phyloP scores from a whole-genome alignment of 768 basidiomycete genomes.

The Xanthoconium purpureum region DNA sequence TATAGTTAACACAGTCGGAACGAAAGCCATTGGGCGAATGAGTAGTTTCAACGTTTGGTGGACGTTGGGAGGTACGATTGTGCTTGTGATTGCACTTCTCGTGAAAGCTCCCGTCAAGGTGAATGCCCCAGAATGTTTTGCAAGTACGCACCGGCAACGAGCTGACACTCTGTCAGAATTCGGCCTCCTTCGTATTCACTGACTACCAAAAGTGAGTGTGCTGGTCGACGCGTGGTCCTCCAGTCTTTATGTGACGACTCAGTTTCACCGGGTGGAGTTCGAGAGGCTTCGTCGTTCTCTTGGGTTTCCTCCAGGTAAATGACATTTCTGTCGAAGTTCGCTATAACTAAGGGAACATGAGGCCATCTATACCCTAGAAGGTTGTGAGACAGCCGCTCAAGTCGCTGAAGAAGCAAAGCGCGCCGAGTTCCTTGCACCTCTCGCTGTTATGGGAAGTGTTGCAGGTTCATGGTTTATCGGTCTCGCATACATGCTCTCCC shows the following conservation, averaged over 20 bases:
- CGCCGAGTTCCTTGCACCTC: constrained; percentile 54
- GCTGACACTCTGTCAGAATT: constrained; percentile 38
- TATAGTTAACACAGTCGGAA: constrained; percentile 53
- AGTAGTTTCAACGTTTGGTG: constrained; percentile 58
- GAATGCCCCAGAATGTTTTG: not conserved
- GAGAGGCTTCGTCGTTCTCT: constrained; percentile 53
- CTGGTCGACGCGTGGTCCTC: not conserved
- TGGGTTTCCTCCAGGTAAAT: constrained; percentile 44
- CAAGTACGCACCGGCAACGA: not conserved
- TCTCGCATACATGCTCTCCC: constrained; percentile 54
- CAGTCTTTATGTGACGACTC: not conserved
- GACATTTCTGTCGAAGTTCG: not conserved
- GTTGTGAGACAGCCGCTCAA: constrained; percentile 63
- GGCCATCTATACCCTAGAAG: constrained; percentile 60
- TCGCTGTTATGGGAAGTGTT: constrained; percentile 55
- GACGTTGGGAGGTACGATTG: constrained; percentile 57
- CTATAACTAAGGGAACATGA: constrained; percentile 11
- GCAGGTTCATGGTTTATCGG: constrained; percentile 57
- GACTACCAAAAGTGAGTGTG: constrained; percentile 49
- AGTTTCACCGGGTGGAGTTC: constrained; percentile 57
- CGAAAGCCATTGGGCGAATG: constrained; percentile 54
- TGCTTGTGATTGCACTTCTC: constrained; percentile 54
- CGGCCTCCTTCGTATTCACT: constrained; percentile 52
- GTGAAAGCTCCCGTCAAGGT: constrained; percentile 56
- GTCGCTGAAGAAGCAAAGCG: constrained; percentile 58